Evolutionary conservation across 2,329 filamentous ascomycete genomes (phyloP).

Genomic region (Cercospora janseana): DNA sequence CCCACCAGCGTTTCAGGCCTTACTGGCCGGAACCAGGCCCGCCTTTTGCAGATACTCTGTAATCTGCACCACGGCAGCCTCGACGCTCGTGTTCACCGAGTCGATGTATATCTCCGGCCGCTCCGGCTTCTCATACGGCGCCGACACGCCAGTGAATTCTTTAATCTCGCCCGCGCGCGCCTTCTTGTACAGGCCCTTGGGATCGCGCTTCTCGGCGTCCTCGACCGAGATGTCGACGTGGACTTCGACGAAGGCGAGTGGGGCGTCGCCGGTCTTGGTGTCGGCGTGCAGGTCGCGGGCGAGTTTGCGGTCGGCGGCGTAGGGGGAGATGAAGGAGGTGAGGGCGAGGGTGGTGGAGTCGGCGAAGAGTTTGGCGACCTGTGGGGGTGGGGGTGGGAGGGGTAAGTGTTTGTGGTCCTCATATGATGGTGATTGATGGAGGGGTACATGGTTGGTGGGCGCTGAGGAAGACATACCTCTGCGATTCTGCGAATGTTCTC

Average conservation of each 20-base stretch:
- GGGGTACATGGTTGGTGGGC: neutral
- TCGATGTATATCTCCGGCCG: conserved; percentile 83
- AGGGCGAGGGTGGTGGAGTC: conserved; percentile 84
- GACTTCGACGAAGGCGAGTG: conserved; percentile 88
- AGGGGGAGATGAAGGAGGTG: conserved; percentile 96
- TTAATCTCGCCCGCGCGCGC: conserved; percentile 90
- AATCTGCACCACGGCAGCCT: conserved; percentile 86
- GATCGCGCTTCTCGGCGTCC: conserved; percentile 90
- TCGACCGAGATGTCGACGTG: conserved; percentile 88
- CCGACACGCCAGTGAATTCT: conserved; percentile 93
- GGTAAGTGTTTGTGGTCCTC: neutral
- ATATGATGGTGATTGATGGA: neutral
- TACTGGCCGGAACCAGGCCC: conserved; percentile 42
- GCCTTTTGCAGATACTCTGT: conserved; percentile 72
- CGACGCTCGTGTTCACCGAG: conserved; percentile 77
- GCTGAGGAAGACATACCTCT: conserved; percentile 56
- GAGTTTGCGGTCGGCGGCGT: conserved; percentile 78
- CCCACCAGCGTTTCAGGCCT: neutral
- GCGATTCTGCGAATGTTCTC: conserved; percentile 98
- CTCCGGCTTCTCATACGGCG: conserved; percentile 88
- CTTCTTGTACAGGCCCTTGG: conserved; percentile 98
- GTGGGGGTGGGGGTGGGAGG: neutral
- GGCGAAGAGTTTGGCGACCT: conserved; percentile 94
- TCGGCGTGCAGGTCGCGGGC: conserved; percentile 77
- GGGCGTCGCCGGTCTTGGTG: conserved; percentile 53